phyloP scores from a whole-genome alignment of 768 basidiomycete species.

The Mycena vulgaris region DNA sequence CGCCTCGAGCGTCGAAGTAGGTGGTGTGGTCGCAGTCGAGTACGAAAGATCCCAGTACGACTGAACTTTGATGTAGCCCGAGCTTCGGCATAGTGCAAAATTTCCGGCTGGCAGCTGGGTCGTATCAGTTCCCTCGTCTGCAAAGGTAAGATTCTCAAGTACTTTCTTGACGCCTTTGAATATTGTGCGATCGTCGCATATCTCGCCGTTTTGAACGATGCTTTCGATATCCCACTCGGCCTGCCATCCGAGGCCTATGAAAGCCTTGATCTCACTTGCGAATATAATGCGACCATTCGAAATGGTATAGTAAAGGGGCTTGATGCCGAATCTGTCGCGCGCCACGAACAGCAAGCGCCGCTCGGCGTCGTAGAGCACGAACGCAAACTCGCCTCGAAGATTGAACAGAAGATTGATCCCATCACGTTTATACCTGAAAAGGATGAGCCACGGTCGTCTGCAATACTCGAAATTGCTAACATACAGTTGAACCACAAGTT shows the following conservation, averaged over 20 bases:
- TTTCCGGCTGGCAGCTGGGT: conserved; percentile 20
- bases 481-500: conserved; percentile 39
- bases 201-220: conserved; percentile 32
- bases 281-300: neutral
- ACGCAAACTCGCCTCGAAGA: conserved; percentile 37
- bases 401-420: conserved; percentile 19
- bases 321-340: neutral
- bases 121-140: conserved; percentile 18
- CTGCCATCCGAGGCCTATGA: conserved; percentile 37
- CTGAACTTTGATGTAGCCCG: conserved; percentile 27
- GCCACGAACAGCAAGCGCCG: neutral
- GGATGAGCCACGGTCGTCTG: neutral
- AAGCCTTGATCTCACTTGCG: conserved; percentile 33
- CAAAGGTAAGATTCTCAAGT: conserved; percentile 18
- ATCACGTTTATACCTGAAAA: neutral
- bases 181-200: conserved; percentile 34
- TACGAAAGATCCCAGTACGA: conserved; percentile 38
- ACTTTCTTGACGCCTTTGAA: conserved; percentile 34
- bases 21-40: neutral
- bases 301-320: neutral
- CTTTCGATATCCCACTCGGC: conserved; percentile 39
- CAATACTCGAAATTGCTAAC: neutral
- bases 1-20: conserved; percentile 10
- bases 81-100: conserved; percentile 15
- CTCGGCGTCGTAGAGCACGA: neutral